A percentile compares a stretch with the other conserved stretches of the same genome.
Evolutionary conservation across 23 red algal species (phyloP).

Genomic region (Agarophyton chilense): DNA sequence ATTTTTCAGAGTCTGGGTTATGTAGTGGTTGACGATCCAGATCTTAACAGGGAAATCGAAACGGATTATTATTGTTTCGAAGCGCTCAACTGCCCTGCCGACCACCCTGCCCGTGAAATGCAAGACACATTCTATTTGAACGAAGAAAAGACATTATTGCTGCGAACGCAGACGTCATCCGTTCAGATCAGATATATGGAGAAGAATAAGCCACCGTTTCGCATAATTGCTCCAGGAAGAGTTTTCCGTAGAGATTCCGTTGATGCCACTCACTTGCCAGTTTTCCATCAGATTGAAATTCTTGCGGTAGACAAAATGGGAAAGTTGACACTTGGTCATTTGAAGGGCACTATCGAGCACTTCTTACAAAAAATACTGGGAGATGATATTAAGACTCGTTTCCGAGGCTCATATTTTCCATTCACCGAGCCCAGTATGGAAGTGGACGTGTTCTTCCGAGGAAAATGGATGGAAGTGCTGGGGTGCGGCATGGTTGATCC

Average conservation of each 20-base stretch:
- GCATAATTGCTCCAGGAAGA: constrained; percentile 74
- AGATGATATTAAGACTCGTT: constrained; percentile 73
- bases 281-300: constrained; percentile 92
- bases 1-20: constrained; percentile 78
- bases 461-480: constrained; percentile 82
- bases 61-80: constrained; percentile 86
- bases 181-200: constrained; percentile 88
- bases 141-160: constrained; percentile 42
- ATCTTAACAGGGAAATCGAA: constrained; percentile 75
- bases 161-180: constrained; percentile 80
- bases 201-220: constrained; percentile 81
- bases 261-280: constrained; percentile 74
- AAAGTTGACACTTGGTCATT: constrained; percentile 49
- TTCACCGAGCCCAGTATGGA: constrained; percentile 92
- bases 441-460: constrained; percentile 84
- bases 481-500: constrained; percentile 91
- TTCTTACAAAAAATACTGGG: constrained; percentile 85
- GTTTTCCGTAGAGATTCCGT: constrained; percentile 76
- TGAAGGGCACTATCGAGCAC: constrained; percentile 71
- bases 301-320: constrained; percentile 67
- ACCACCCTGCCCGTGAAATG: constrained; percentile 86
- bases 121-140: constrained; percentile 84
- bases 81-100: constrained; percentile 78
- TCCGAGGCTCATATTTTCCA: constrained; percentile 77
- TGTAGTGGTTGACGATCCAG: constrained; percentile 69